Conservation (phyloP, 1,284 basidiomycete species). For the Uromyces viciae-fabae region DNA sequence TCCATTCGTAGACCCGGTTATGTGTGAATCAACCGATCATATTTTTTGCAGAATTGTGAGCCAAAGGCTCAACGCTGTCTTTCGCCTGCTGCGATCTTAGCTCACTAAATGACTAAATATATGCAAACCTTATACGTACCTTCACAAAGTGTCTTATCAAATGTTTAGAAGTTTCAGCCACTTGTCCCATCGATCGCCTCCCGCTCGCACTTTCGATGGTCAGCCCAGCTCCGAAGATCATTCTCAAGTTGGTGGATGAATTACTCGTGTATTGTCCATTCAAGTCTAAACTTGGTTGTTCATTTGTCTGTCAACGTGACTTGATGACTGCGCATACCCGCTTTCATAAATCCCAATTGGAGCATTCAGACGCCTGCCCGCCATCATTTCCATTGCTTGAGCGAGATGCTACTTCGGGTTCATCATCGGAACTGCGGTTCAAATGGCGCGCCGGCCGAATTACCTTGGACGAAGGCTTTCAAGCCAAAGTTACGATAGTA, state of each 20-base stretch:
- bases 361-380: background rate
- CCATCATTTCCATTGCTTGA: background rate
- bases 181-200: conserved; percentile 48
- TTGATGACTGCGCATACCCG: background rate
- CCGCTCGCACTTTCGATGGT: conserved; percentile 32
- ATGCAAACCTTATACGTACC: background rate
- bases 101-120: background rate
- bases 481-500: background rate
- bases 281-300: conserved; percentile 7
- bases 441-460: background rate
- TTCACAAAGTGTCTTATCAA: conserved; percentile 41
- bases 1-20: conserved; percentile 28
- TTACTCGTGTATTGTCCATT: conserved; percentile 45
- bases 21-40: conserved; percentile 40
- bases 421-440: background rate
- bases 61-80: background rate
- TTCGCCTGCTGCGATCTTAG: background rate
- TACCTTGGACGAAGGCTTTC: background rate
- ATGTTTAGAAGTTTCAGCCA: conserved; percentile 41
- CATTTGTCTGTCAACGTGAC: conserved; percentile 32
- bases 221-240: conserved; percentile 44
- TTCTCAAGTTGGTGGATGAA: conserved; percentile 47
- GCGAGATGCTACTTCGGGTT: background rate
- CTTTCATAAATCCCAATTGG: background rate
- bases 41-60: conserved; percentile 32